Base-by-base conservation (phyloP, 2,329 filamentous ascomycete genomes). In the Penicillium italicum region DNA sequence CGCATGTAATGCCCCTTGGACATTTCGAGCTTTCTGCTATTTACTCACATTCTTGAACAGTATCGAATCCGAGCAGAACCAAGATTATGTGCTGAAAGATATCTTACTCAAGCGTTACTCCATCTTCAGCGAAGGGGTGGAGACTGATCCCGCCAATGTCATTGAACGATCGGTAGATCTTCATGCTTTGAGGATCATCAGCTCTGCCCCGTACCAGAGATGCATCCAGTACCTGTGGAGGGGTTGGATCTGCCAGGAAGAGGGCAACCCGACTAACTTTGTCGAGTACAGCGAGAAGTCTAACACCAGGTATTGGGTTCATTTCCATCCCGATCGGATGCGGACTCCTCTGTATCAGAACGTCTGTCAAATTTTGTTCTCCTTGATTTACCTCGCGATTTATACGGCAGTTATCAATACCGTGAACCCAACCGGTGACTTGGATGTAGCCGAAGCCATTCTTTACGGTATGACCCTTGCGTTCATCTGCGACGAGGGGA, bases 211-310 rank as follows among this genome's bases (percentile, higher is more conserved):
- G 26, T 99, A 97, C 72, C 94, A 97, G 66, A 96, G 95, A 76
- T 97, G 93, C 70, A 91, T 97, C 67, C 85, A 82, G 59, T 91
- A 95, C 69, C 85, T 99, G 9, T 99, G 94, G 94, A 85, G 86
- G 59, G 94, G 94, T 22, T 99, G 94, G 94, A 80, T 97, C 9
- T 86, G 96, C n/a, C 94, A 99, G 72, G 91, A 97, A 63, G 91
- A 97, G 65, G 82, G 92, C 47, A 92, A 97, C 65, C 89, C 93
- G 0, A 85, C 87, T n/a, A 86, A 85, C 50, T 99, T 99, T 70
- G 82, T 97, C 51, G 87, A 92, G 68, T 99, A 95, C 78, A 85
- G 87, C 64, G 81, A 90, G 57, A 91, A 91, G 70, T 90, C 87
- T 56, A 89, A 92, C 70, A 86, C 85, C 1, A 82, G 80, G 42